Percentiles rank a stretch among this genome's conserved stretches.
Evolutionary conservation across 169 alveolate species (phyloP).

Genomic region (Amoebophrya sp.): DNA sequence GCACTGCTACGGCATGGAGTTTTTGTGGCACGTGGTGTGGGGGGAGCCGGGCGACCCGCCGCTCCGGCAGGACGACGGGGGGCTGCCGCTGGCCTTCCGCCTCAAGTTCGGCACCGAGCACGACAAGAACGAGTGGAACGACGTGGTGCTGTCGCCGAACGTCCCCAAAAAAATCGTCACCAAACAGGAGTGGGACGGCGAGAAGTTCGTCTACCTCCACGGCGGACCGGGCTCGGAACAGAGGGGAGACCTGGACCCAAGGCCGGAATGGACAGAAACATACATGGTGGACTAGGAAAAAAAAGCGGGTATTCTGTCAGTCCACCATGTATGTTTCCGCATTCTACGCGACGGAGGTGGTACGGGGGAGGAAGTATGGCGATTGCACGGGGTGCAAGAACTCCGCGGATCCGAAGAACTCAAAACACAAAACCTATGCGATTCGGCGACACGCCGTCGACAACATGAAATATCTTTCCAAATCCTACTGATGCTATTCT

Average conservation of each 20-base stretch:
- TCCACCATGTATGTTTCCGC: too few relatives aligned
- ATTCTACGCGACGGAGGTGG: not conserved
- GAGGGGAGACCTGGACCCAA: not conserved
- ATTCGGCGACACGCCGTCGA: not conserved
- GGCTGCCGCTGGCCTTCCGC: not conserved
- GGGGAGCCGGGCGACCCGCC: slow-evolving; percentile 13
- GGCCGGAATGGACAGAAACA: not conserved
- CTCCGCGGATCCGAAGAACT: not conserved
- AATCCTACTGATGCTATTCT: too few relatives aligned
- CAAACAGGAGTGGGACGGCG: not conserved
- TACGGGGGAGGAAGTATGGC: not conserved
- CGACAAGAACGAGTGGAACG: slow-evolving; percentile 1
- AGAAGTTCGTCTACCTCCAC: not conserved
- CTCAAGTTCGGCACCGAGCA: not conserved
- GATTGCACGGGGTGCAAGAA: not conserved
- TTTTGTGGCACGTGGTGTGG: slow-evolving; percentile 6
- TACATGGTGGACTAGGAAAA: not conserved
- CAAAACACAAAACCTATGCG: not conserved
- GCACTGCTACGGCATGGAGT: slow-evolving; percentile 8
- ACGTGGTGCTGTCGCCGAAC: not conserved
- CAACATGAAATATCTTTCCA: not conserved
- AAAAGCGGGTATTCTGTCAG: too few relatives aligned
- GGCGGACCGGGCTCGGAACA: not conserved
- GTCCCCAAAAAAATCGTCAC: not conserved
- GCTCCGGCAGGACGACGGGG: not conserved